phyloP scores from a whole-genome alignment of 2,329 filamentous ascomycete species.

The Tolypocladium tropicale region DNA sequence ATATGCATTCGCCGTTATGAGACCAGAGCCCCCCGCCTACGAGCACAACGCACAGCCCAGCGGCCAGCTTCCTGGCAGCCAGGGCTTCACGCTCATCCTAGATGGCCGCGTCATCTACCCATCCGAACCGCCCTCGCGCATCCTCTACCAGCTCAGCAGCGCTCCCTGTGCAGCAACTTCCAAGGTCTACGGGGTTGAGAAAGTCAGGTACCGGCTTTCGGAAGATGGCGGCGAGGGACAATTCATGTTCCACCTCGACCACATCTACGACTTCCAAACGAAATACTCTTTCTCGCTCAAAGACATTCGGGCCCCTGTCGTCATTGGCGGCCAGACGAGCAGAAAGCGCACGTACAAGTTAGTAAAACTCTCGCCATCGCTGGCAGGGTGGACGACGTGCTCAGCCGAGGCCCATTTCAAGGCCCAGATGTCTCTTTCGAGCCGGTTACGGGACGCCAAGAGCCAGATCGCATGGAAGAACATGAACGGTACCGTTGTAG shows the following conservation, averaged over 20 bases:
- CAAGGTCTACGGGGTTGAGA: not conserved
- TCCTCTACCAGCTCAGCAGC: not conserved
- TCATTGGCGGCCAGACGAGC: not conserved
- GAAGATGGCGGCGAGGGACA: not conserved
- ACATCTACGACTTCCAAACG: not conserved
- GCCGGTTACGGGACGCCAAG: not conserved
- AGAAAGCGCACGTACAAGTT: not conserved
- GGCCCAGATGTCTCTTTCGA: not conserved
- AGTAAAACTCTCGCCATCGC: not conserved
- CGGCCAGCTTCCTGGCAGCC: not conserved
- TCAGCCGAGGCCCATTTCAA: not conserved
- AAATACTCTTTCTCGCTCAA: not conserved
- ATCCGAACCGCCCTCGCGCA: not conserved
- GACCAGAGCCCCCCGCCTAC: constrained; percentile 9
- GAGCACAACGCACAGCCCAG: not conserved
- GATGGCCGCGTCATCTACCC: not conserved
- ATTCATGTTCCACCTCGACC: not conserved
- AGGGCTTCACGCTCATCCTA: not conserved
- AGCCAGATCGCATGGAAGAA: not conserved
- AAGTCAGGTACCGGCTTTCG: not conserved
- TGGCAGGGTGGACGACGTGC: not conserved
- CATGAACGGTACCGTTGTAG: not conserved
- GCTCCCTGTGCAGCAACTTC: not conserved
- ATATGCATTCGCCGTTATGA: not conserved
- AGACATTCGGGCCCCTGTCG: not conserved